Conservation (phyloP, 345 rosid species). For the Carallia brachiata region DNA sequence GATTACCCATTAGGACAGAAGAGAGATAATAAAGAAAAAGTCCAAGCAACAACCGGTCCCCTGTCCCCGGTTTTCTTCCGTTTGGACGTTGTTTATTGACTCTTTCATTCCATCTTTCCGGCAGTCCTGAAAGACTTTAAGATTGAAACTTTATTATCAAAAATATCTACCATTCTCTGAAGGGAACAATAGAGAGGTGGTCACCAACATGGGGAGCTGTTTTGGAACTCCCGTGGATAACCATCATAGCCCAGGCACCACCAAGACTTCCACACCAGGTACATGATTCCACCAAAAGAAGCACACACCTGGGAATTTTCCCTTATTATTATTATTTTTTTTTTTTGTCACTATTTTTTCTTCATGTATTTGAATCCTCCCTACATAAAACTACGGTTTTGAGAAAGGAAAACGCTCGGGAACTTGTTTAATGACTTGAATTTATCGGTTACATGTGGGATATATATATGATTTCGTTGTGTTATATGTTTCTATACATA, state of each 20-base stretch:
- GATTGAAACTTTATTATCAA: neutral
- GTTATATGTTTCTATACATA: neutral
- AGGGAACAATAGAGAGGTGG: neutral
- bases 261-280: constrained; percentile 2
- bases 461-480: too few species aligned
- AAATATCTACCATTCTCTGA: neutral
- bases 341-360: neutral
- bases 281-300: neutral
- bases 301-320: neutral
- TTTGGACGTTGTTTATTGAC: neutral
- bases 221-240: constrained; percentile 1
- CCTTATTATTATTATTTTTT: neutral
- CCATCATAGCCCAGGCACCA: neutral
- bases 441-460: too few species aligned
- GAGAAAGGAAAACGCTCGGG: neutral
- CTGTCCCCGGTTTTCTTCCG: too few species aligned
- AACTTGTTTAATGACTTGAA: too few species aligned
- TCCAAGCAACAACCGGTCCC: too few species aligned
- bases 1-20: too few species aligned
- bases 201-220: constrained; percentile 18
- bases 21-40: too few species aligned
- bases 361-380: neutral
- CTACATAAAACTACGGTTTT: too few species aligned
- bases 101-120: neutral
- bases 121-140: neutral